Evolutionary conservation across 2,329 filamentous ascomycete genomes (phyloP), one percentile per base, ranked within the genome.

Genomic region (Samsoniella hepiali): DNA sequence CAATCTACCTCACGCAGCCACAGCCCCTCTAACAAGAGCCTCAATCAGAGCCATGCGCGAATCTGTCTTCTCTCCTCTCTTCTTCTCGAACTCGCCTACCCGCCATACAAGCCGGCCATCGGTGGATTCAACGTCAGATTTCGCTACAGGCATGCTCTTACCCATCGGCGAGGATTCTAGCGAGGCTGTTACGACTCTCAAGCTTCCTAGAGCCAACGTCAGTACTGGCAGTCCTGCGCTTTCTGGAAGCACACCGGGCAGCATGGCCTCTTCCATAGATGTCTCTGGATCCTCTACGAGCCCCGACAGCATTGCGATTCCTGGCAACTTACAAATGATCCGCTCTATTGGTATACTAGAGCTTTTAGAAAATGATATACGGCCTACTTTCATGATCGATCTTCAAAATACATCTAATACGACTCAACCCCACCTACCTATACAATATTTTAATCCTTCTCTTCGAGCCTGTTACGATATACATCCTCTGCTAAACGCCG

Each of bases 361-460:
- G 72, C 77, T 94, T 45, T 75, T 95, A 47, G 90, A 94, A 70
- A 84, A 90, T 67, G 91, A 95, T 72, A 85, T 89, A 57, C 81
- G 91, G 54, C 91, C 90, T 3, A 91, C 89, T 0, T 91, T 94
- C 69, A 82, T 94, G 49, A 79, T 94, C 40, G 90, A 94, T 69
- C 75, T 91, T 58, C 78, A 79, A 8, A 85, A 88, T 69, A 73
- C 79, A 1, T 73, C 76, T n/a, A 88, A 87, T 68, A 81, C 79
- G 54, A 77, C 76, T 29, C 77, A 81, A 1, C 81, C 82, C 0
- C 79, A 79, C 1, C 74, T 93, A 44, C 81, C 84, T 36, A 81
- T 91, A 8, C 68, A 91, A 0, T 93, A 90, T 72, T 83, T 84
- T 36, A 95, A 94, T 71, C 79, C 82, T 10, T 83, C 89, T 3